Conservation (phyloP, 1,284 basidiomycete species). For the Sporisorium graminicola region DNA sequence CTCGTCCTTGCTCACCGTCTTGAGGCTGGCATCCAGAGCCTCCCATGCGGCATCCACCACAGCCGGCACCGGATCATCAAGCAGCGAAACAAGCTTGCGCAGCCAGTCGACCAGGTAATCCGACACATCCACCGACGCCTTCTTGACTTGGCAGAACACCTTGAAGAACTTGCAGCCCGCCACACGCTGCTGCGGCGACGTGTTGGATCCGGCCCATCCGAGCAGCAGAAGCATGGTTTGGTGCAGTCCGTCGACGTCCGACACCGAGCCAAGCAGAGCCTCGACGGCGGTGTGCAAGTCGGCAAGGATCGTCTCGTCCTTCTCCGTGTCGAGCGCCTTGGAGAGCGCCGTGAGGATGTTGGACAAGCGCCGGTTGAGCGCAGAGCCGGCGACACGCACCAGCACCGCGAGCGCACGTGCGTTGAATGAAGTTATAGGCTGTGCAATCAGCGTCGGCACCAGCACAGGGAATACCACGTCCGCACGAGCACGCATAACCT, state of each 20-base stretch:
- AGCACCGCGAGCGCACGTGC: constrained; percentile 90
- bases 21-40: constrained; percentile 88
- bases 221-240: constrained; percentile 67
- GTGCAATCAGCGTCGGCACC: constrained; percentile 89
- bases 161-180: constrained; percentile 61
- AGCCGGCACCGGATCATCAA: constrained; percentile 81
- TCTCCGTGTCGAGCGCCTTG: constrained; percentile 58
- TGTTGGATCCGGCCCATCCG: constrained; percentile 62
- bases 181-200: constrained; percentile 49
- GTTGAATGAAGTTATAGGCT: constrained; percentile 95
- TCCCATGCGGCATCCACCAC: constrained; percentile 88
- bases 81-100: constrained; percentile 85
- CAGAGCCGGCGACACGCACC: constrained; percentile 90
- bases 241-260: constrained; percentile 63
- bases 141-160: constrained; percentile 62
- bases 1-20: constrained; percentile 91
- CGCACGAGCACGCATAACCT: constrained; percentile 75
- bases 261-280: constrained; percentile 57
- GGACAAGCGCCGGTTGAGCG: constrained; percentile 76
- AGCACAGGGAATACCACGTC: constrained; percentile 95
- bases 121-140: constrained; percentile 49
- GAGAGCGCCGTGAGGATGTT: constrained; percentile 64
- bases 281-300: constrained; percentile 51
- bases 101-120: constrained; percentile 92
- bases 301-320: constrained; percentile 49